A percentile compares a stretch with the other conserved stretches of the same genome.
Evolutionary conservation across 768 basidiomycete species (phyloP).

Genomic region (Pleurotus tuber-regium): DNA sequence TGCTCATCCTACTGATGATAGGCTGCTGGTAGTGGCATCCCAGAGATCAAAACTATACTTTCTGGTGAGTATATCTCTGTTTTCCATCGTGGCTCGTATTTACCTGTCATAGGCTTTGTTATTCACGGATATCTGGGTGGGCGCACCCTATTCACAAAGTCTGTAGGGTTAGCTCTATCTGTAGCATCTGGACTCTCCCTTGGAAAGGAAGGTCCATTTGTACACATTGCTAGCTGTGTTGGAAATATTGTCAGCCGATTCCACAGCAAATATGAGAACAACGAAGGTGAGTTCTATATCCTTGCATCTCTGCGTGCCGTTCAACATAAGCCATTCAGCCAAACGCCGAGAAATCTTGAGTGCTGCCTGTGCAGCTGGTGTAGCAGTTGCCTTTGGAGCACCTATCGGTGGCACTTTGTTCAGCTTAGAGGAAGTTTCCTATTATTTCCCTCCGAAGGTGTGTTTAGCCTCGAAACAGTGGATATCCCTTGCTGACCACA

Average conservation of each 20-base stretch:
- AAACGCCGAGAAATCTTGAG: slow-evolving; percentile 94
- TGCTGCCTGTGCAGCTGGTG: slow-evolving; percentile 95
- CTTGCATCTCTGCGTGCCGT: background rate
- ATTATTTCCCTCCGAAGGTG: slow-evolving; percentile 95
- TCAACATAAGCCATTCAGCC: slow-evolving; percentile 36
- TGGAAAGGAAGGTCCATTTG: slow-evolving; percentile 71
- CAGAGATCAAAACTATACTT: slow-evolving; percentile 94
- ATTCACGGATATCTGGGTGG: slow-evolving; percentile 96
- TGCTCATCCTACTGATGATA: slow-evolving; percentile 26
- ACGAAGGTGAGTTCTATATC: slow-evolving; percentile 65
- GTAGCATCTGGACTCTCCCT: slow-evolving; percentile 92
- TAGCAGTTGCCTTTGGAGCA: slow-evolving; percentile 95
- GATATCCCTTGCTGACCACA: background rate
- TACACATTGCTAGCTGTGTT: slow-evolving; percentile 90
- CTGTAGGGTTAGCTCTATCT: slow-evolving; percentile 83
- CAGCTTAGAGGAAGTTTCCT: slow-evolving; percentile 93
- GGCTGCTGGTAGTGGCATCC: slow-evolving; percentile 96
- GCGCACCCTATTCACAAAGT: slow-evolving; percentile 86
- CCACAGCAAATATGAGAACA: slow-evolving; percentile 88
- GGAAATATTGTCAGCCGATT: slow-evolving; percentile 91
- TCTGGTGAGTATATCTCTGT: slow-evolving; percentile 48
- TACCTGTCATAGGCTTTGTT: slow-evolving; percentile 67
- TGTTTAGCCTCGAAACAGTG: background rate
- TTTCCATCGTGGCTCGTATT: slow-evolving; percentile 10
- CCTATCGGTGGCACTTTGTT: slow-evolving; percentile 94